Conservation (phyloP, 1,284 basidiomycete species). For the Pseudozyma pruni region DNA sequence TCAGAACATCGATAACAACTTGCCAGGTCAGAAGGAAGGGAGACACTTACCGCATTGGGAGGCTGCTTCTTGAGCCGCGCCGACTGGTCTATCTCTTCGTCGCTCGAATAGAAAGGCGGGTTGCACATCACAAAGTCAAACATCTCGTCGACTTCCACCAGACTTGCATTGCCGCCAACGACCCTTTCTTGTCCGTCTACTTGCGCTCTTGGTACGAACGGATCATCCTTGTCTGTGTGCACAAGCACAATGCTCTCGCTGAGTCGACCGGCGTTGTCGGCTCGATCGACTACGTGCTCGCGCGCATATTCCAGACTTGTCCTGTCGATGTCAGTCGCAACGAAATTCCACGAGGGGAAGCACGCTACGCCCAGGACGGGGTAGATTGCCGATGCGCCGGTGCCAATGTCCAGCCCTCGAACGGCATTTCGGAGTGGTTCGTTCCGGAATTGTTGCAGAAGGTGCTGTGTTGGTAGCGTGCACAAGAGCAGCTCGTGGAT, state of each 20-base stretch:
- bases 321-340: slow-evolving; percentile 39
- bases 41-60: slow-evolving; percentile 34
- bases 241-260: slow-evolving; percentile 72
- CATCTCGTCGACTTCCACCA: neutral
- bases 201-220: slow-evolving; percentile 73
- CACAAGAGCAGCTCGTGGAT: slow-evolving; percentile 19
- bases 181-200: neutral
- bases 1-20: too few relatives aligned
- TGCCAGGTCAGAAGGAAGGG: neutral
- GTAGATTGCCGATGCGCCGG: slow-evolving; percentile 76
- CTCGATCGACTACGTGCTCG: slow-evolving; percentile 73
- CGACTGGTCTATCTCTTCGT: slow-evolving; percentile 73
- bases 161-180: neutral
- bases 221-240: slow-evolving; percentile 68
- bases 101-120: slow-evolving; percentile 87
- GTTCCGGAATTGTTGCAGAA: slow-evolving; percentile 1
- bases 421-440: neutral
- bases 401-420: slow-evolving; percentile 25
- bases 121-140: slow-evolving; percentile 83
- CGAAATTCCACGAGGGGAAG: slow-evolving; percentile 27
- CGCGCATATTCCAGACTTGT: slow-evolving; percentile 29
- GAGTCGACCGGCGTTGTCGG: slow-evolving; percentile 73
- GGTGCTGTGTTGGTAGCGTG: slow-evolving; percentile 4
- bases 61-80: slow-evolving; percentile 24
- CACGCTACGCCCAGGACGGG: slow-evolving; percentile 75